Base-by-base conservation (phyloP, 495 filamentous ascomycete species). In the Staphylotrichum tortipilum region DNA sequence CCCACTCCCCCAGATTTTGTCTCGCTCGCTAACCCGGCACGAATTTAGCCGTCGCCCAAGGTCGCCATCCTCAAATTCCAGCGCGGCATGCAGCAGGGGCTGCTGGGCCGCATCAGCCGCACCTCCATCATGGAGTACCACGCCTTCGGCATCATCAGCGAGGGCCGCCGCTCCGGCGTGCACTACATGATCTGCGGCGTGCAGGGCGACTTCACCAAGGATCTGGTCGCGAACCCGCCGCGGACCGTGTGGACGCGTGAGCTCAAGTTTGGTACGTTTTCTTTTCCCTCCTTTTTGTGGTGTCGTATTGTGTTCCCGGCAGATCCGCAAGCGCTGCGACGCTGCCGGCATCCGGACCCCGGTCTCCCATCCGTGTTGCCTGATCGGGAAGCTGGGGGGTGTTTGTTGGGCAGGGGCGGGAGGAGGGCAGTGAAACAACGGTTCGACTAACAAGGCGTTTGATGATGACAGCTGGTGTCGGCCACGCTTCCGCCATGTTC, bases 51-150 rank as follows among this genome's bases (percentile, higher is more conserved):
- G 37, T 70, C 69, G 17, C 64, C 69, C 17, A 68, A 66, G 55
- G 69, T 72, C 42, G 66, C 67, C 21, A 54, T 72, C 38, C 58
- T 72, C 43, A 53, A 55, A 28, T 72, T 72, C 55, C 18, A 68
- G 7, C 62, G 69, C 31, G 69, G 69, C n/a, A 72, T 72, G 65
- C 66, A 72, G 50, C 69, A 72, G 44, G 69, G 69, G 23, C 67
- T 72, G 18, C 56, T 72, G n/a, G 69, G 64, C 22, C 62, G 69
- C 29, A 70, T 72, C 55, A 67, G 64, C 54, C 66, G 69, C 35
- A 68, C 67, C 7, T 72, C 69, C 22, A 62, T 72, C 56, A 72
- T 72, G 69, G 69, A 72, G 60, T 72, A 70, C 50, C 69, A 72
- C 47, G 67, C 69, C 26, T 72, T 72, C 37, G 69, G 69, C 10